Percentiles rank a stretch among this genome's conserved stretches.
These are phyloP conservation scores for Leptographium galeiforme DNA, from an alignment of 2,329 filamentous ascomycete genomes.

Conservation along the genomic window DNA sequence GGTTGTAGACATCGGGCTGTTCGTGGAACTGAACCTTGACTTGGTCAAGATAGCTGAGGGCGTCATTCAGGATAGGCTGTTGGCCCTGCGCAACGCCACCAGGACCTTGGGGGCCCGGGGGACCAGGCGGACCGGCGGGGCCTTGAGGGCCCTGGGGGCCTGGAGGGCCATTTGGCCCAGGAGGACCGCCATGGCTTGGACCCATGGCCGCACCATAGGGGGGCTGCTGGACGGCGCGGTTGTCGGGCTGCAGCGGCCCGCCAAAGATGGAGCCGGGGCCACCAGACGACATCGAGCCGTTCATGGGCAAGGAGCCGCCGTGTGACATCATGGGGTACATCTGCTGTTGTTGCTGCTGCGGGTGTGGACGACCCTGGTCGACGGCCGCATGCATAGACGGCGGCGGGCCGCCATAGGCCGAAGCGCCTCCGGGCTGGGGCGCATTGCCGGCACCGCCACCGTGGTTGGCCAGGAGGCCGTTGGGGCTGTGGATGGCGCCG, in stretches of 20 bases:
- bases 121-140: background rate
- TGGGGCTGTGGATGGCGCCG: conserved; percentile 80
- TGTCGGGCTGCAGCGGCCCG: conserved; percentile 50
- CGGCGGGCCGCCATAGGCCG: conserved; percentile 43
- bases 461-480: conserved; percentile 69
- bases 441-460: conserved; percentile 24
- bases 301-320: conserved; percentile 28
- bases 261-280: conserved; percentile 55
- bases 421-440: conserved; percentile 28
- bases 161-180: conserved; percentile 13
- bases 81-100: conserved; percentile 60
- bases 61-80: conserved; percentile 71
- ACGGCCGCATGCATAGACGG: conserved; percentile 32
- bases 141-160: too few species aligned
- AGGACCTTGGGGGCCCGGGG: conserved; percentile 24
- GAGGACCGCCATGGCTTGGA: conserved; percentile 20
- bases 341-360: conserved; percentile 28
- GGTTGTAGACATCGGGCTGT: conserved; percentile 92
- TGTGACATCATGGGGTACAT: conserved; percentile 44
- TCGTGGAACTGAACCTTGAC: conserved; percentile 97
- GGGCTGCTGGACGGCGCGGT: conserved; percentile 46
- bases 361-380: conserved; percentile 21
- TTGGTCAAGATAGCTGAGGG: conserved; percentile 91
- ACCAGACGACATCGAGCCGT: conserved; percentile 41
- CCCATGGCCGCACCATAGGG: conserved; percentile 33